phyloP scores from a whole-genome alignment of 495 filamentous ascomycete species.

The Neurospora pannonica region DNA sequence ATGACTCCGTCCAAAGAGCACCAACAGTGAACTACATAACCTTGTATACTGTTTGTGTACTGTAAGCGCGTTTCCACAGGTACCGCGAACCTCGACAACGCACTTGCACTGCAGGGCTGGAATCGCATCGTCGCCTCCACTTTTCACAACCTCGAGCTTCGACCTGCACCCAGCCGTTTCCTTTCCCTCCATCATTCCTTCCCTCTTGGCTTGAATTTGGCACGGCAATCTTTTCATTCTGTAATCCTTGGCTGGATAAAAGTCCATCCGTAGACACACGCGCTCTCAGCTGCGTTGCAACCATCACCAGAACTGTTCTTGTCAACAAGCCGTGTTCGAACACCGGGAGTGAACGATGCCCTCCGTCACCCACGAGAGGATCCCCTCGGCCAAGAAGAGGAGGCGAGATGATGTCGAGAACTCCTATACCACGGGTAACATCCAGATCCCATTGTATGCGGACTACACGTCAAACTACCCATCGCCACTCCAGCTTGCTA shows the following conservation, averaged over 20 bases:
- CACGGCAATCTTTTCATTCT: not conserved
- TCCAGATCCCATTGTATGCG: constrained; percentile 26
- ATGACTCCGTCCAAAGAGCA: not conserved
- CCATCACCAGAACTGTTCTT: not conserved
- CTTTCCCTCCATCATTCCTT: not conserved
- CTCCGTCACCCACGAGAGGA: constrained; percentile 21
- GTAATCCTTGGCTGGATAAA: not conserved
- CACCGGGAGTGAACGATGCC: constrained; percentile 14
- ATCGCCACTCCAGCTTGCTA: not conserved
- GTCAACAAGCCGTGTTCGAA: not conserved
- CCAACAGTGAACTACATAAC: not conserved
- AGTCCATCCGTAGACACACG: not conserved
- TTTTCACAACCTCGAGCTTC: not conserved
- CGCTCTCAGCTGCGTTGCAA: not conserved
- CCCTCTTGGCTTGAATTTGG: not conserved
- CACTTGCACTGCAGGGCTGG: not conserved
- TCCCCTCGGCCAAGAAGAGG: constrained; percentile 28
- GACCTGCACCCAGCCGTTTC: not conserved
- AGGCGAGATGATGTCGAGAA: constrained; percentile 27
- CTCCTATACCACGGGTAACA: constrained; percentile 1
- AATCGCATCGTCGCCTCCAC: not conserved
- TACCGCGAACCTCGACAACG: not conserved
- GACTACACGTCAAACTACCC: not conserved
- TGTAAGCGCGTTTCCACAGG: not conserved
- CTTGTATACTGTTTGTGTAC: not conserved